These are phyloP conservation scores for Huntiella savannae DNA, from an alignment of 2,329 filamentous ascomycete genomes.

Conservation along the genomic window DNA sequence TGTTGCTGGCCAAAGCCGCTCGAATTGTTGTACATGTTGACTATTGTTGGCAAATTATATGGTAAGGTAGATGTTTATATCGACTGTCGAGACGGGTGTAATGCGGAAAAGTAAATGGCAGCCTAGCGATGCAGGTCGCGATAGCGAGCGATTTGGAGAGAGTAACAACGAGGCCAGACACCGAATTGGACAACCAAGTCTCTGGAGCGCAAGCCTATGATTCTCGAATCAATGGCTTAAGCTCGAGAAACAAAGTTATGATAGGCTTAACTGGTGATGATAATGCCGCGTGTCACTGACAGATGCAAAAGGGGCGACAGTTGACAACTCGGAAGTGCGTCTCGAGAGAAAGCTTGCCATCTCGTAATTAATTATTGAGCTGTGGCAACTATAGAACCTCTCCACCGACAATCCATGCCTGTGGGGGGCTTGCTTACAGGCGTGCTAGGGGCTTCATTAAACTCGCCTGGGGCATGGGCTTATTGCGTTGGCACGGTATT, in stretches of 20 bases:
- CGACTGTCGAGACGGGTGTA: no score
- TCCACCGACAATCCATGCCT: not conserved
- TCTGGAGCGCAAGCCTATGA: constrained; percentile 1
- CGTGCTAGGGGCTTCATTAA: not conserved
- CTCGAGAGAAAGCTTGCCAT: not conserved
- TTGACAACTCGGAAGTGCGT: not conserved
- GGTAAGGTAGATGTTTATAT: not conserved
- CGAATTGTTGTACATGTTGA: constrained; percentile 70
- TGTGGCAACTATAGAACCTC: not conserved
- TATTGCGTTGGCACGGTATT: no score
- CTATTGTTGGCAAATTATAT: not conserved
- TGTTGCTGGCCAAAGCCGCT: constrained; percentile 48
- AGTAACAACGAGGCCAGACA: not conserved
- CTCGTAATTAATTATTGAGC: not conserved
- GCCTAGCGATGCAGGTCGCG: not conserved
- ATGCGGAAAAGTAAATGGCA: no score
- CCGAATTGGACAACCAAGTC: not conserved
- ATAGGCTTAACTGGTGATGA: not conserved
- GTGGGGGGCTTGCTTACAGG: not conserved
- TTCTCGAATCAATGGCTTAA: not conserved
- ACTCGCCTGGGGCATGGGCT: not conserved
- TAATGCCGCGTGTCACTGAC: not conserved
- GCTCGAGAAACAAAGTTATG: not conserved
- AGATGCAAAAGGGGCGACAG: constrained; percentile 3
- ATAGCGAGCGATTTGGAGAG: not conserved